Base-by-base conservation (phyloP, 1,139 yeast genomes). In the Lodderomyces elongisporus region DNA sequence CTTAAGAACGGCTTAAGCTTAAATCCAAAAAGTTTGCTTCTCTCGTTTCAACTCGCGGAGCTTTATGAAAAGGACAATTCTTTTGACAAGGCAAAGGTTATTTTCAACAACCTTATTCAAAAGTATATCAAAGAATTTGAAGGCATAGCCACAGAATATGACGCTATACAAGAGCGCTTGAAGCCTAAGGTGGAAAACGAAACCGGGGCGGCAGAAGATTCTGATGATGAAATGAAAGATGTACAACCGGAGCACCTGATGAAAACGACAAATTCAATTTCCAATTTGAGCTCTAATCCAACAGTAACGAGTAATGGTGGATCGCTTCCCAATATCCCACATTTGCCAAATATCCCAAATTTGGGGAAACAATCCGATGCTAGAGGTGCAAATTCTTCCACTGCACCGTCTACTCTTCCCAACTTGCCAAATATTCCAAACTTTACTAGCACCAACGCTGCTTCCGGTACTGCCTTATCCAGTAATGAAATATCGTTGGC, bases 21-120 rank as follows among this genome's bases (percentile, higher is more conserved):
- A 25, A 87, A 85, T 52, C 93, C 95, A 4, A 62, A 62, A 32
- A 84, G 95, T 37, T 74, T 80, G 42, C 59, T 85, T 17, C 61
- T 91, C 33, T 65, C 80, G 6, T 79, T 79, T 46, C 79, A 80
- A 46, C 57, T 82, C 28, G 79, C 89, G 0, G 95, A 85, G 49
- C 54, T 73, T 25, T 74, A 74, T 47, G 97, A 89, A 54, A 60
- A 70, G 21, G 78, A 74, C 25, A 66, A 66, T 32, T 70, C 77
- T 27, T 51, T 64, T 16, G 70, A 70, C 1, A 70, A 70, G 20
- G 74, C 87, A n/a, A 68, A 69, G 34, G 62, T 59, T 24, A 62
- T 69, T 1, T 81, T 74, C 54, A 69, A 70, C 24, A 52, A 51
- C 1, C 63, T 85, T 25, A 68, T 84, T 24, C 57, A 58, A 14